A percentile compares a stretch with the other conserved stretches of the same genome.
These are phyloP conservation scores for Cordyceps militaris DNA, from an alignment of 2,329 filamentous ascomycete species.

Conservation along the genomic window DNA sequence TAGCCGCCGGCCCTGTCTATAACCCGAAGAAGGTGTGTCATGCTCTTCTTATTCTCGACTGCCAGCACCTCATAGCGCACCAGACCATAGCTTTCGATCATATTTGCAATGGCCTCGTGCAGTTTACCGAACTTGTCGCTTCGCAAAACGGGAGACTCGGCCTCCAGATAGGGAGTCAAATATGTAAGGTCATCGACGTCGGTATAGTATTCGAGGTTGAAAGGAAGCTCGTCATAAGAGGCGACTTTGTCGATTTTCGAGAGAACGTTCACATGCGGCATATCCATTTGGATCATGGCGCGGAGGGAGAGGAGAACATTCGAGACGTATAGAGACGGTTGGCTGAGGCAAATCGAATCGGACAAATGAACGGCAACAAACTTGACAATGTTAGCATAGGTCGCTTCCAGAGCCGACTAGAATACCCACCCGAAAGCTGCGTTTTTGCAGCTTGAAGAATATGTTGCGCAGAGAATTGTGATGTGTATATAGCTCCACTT, in stretches of 20 bases:
- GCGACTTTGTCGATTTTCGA: slow-evolving; percentile 95
- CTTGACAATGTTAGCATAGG: slow-evolving; percentile 41
- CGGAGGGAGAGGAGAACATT: slow-evolving; percentile 87
- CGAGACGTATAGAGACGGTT: slow-evolving; percentile 91
- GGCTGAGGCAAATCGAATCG: slow-evolving; percentile 87
- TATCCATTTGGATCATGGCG: slow-evolving; percentile 97
- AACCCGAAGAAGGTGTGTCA: slow-evolving; percentile 83
- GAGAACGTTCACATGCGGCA: slow-evolving; percentile 90
- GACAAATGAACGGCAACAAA: slow-evolving; percentile 89
- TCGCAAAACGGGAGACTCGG: slow-evolving; percentile 63
- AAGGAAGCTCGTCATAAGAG: slow-evolving; percentile 77
- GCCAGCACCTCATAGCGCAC: slow-evolving; percentile 90
- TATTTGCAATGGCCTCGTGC: slow-evolving; percentile 76
- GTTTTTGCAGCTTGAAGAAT: slow-evolving; percentile 81
- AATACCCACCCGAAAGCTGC: slow-evolving; percentile 71
- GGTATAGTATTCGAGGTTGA: slow-evolving; percentile 96
- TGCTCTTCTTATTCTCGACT: slow-evolving; percentile 93
- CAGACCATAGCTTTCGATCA: slow-evolving; percentile 84
- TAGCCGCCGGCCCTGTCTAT: slow-evolving; percentile 92
- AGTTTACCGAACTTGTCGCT: slow-evolving; percentile 74
- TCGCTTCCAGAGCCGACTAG: background rate
- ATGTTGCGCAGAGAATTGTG: slow-evolving; percentile 88
- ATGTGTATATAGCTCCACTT: slow-evolving; percentile 95
- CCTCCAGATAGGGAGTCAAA: slow-evolving; percentile 70
- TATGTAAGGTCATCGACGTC: slow-evolving; percentile 91